Conservation (phyloP, 257 asterid genomes). For the Lycium ferocissimum region DNA sequence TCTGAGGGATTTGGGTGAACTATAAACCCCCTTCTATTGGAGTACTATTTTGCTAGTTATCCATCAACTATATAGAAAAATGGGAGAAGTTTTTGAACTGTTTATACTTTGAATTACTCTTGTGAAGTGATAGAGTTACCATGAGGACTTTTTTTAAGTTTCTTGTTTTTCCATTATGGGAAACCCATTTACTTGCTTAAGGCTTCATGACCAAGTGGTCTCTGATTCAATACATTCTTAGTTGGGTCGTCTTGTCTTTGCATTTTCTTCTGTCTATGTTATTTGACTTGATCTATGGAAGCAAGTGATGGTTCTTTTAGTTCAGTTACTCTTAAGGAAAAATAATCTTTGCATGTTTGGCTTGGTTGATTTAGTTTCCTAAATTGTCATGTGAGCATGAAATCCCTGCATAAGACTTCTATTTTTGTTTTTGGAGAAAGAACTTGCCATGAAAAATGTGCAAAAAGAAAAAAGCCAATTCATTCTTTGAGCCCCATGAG, state of each 20-base stretch:
- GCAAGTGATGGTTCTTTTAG: conserved; percentile 18
- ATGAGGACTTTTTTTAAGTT: background rate
- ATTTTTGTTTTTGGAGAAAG: background rate
- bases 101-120: background rate
- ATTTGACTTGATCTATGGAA: background rate
- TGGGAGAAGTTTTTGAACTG: background rate
- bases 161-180: background rate
- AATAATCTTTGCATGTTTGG: background rate
- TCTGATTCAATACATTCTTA: background rate
- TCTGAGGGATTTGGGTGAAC: background rate
- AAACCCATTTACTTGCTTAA: background rate
- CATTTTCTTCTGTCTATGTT: background rate
- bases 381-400: background rate
- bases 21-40: background rate
- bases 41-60: background rate
- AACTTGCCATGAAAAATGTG: background rate
- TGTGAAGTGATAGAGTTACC: background rate
- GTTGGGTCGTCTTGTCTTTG: background rate
- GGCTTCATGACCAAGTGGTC: conserved; percentile 9
- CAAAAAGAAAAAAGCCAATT: background rate
- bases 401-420: background rate
- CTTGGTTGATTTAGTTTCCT: conserved; percentile 23
- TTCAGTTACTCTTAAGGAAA: conserved; percentile 8
- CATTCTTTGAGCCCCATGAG: conserved; percentile 6
- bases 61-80: conserved; percentile 4